A percentile compares a stretch with the other conserved stretches of the same genome.
Evolutionary conservation across 106 monocot species (phyloP).

Genomic region (Dactylorhiza incarnata): DNA sequence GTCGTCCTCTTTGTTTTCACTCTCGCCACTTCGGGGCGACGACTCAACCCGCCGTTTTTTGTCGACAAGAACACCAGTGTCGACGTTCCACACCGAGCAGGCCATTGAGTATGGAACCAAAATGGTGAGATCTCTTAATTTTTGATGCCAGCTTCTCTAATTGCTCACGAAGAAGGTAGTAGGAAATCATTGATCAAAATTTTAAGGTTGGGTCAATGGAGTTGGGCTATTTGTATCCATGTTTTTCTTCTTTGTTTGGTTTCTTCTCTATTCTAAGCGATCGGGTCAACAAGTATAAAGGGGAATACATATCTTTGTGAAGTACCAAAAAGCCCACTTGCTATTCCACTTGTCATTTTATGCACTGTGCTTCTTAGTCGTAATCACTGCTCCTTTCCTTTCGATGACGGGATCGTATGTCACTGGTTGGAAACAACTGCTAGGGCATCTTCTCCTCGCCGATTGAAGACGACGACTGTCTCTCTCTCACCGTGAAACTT

Average conservation of each 20-base stretch:
- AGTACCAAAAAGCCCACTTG: no score
- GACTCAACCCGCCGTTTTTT: slow-evolving; percentile 75
- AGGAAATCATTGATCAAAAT: background rate
- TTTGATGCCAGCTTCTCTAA: background rate
- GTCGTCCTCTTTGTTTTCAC: slow-evolving; percentile 9
- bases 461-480: no score
- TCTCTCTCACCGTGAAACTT: no score
- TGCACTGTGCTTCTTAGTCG: no score
- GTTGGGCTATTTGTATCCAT: background rate
- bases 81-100: slow-evolving; percentile 97
- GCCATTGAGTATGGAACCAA: slow-evolving; percentile 99
- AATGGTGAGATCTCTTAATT: slow-evolving; percentile 40
- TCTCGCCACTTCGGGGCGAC: slow-evolving; percentile 56
- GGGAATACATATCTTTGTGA: background rate
- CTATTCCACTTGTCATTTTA: no score
- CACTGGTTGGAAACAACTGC: no score
- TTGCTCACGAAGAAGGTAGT: background rate
- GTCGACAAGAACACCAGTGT: slow-evolving; percentile 95
- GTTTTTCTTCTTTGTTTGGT: background rate
- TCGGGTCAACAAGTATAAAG: background rate
- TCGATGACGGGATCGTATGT: no score
- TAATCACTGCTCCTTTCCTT: no score
- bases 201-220: background rate
- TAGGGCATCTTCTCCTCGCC: no score
- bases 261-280: no score